Evolutionary conservation across 441 rosid genomes (phyloP).

Genomic region (Hypseocharis bilobata): DNA sequence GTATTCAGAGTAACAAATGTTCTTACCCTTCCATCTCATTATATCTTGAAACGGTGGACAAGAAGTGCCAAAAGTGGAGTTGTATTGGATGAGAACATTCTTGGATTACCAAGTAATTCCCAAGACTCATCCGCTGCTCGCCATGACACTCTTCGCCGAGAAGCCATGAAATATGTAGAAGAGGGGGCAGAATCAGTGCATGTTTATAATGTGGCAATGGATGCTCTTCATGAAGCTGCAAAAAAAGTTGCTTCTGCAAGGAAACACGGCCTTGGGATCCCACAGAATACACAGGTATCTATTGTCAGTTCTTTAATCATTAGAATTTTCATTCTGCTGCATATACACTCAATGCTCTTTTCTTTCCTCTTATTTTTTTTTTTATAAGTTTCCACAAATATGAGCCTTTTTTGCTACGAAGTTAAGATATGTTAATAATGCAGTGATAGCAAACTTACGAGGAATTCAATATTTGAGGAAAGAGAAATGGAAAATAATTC

Average conservation of each 20-base stretch:
- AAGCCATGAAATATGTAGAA: slow-evolving; percentile 76
- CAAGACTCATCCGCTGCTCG: slow-evolving; percentile 47
- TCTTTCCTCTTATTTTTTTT: too few relatives aligned
- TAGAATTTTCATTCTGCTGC: slow-evolving; percentile 1
- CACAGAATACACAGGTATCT: slow-evolving; percentile 17
- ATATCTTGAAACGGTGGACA: slow-evolving; percentile 83
- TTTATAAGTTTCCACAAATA: too few relatives aligned
- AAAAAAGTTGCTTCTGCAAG: slow-evolving; percentile 53
- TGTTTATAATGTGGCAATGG: slow-evolving; percentile 56
- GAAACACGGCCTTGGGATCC: slow-evolving; percentile 43
- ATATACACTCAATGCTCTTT: not conserved
- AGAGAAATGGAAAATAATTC: too few relatives aligned
- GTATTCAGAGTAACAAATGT: slow-evolving; percentile 92
- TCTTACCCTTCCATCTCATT: slow-evolving; percentile 72
- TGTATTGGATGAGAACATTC: slow-evolving; percentile 43
- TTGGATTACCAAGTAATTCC: slow-evolving; percentile 35
- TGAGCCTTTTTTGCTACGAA: too few relatives aligned
- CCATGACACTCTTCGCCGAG: slow-evolving; percentile 64
- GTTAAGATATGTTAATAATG: not conserved
- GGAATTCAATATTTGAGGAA: too few relatives aligned
- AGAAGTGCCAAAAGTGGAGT: slow-evolving; percentile 55
- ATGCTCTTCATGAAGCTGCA: slow-evolving; percentile 57
- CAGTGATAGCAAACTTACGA: too few relatives aligned
- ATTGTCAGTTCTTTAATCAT: slow-evolving; percentile 25
- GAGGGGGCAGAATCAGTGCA: slow-evolving; percentile 70